Conservation (phyloP, 768 basidiomycete species). For the Clathrus columnatus region DNA sequence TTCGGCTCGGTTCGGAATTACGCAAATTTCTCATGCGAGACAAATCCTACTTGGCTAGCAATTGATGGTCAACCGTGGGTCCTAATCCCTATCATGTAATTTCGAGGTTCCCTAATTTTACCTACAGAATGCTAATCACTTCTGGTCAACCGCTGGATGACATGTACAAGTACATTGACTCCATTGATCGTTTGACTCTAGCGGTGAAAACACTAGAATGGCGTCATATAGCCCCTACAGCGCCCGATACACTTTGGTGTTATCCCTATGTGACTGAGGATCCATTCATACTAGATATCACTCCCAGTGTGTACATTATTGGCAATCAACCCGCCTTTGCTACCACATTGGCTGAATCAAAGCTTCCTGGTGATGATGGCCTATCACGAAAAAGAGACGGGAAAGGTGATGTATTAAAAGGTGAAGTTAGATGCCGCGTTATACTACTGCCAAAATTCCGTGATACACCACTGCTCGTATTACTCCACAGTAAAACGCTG, state of each 20-base stretch:
- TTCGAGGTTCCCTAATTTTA: constrained; percentile 6
- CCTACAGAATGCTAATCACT: constrained; percentile 66
- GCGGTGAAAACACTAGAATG: constrained; percentile 77
- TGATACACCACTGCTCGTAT: constrained; percentile 65
- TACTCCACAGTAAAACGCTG: constrained; percentile 73
- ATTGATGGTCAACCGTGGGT: constrained; percentile 35
- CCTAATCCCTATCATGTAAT: no score
- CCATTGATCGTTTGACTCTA: constrained; percentile 41
- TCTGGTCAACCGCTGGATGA: constrained; percentile 93
- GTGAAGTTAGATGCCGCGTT: constrained; percentile 47
- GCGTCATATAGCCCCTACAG: constrained; percentile 97
- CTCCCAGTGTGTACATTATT: constrained; percentile 87
- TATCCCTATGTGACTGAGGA: constrained; percentile 85
- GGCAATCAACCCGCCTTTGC: constrained; percentile 83
- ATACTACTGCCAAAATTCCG: constrained; percentile 77
- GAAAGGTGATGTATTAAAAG: constrained; percentile 21
- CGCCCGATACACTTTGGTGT: constrained; percentile 98
- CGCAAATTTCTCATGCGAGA: constrained; percentile 65
- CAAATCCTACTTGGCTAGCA: constrained; percentile 84
- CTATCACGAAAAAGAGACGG: constrained; percentile 21
- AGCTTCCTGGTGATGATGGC: not conserved
- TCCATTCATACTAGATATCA: constrained; percentile 80
- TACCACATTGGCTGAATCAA: constrained; percentile 48
- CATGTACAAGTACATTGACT: constrained; percentile 79
- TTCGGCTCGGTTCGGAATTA: constrained; percentile 55